Base-by-base conservation (phyloP, 2,329 filamentous ascomycete genomes). In the Zymoseptoria crescenta region DNA sequence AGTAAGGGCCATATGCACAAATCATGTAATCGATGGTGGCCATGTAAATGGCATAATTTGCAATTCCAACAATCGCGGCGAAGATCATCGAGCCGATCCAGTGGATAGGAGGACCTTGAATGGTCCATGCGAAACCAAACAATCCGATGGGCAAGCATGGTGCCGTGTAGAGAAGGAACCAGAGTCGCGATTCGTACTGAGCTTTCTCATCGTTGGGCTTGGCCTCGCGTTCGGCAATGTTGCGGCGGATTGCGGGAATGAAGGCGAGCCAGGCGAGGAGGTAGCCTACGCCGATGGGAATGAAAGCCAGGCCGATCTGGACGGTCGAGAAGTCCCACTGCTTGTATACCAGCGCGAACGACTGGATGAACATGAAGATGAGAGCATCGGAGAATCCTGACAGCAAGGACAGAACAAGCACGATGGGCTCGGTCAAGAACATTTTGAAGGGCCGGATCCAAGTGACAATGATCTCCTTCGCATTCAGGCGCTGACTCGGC, bases 301-400 rank as follows among this genome's bases (percentile, higher is more conserved):
- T 79, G 70, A 90, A 88, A 0, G 84, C 73, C 29, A 89, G 74
- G 1, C 86, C 86, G 1, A 86, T 71, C 16, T 80, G 73, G 1
- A 85, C 74, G 4, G 81, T 79, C n/a, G 73, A 73, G 67, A 90
- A 91, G 52, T 74, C 68, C 85, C 86, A 91, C 67, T 89, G 84
- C 9, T 76, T 72, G 70, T 89, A 90, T 1, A 91, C 87, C 2
- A 89, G 77, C 0, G 77, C 73, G 66, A 89, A 91, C 0, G 85
- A 88, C 71, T 91, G 86, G 62, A 91, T 84, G 73, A 88, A 89
- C 81, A 89, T 89, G 78, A 91, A 91, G 73, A 91, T 89, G 5
- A 91, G 80, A 8, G 87, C 87, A 59, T 90, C 87, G 10, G 83
- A 86, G 77, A 91, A 91, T 49, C 87, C 87, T 3, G 84, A 87